Percentiles rank a stretch among this genome's conserved stretches.
phyloP scores from a whole-genome alignment of 169 alveolate species.

The Plasmodium coatneyi region DNA sequence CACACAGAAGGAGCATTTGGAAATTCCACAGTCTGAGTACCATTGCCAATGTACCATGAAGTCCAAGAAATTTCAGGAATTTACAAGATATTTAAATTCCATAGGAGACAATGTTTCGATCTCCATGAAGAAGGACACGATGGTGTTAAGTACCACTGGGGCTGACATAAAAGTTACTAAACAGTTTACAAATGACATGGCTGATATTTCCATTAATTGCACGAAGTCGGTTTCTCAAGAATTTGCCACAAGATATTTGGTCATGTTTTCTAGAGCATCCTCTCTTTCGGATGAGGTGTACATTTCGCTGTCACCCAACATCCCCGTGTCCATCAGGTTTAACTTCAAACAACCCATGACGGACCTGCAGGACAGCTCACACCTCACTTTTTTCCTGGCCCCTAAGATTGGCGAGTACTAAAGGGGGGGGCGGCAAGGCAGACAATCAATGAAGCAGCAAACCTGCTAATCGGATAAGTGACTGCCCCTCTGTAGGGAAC shows the following conservation, averaged over 20 bases:
- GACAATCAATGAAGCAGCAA: no score
- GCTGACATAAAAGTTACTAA: conserved; percentile 87
- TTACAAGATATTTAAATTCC: conserved; percentile 86
- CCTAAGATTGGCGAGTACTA: conserved; percentile 84
- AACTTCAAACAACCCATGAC: conserved; percentile 73
- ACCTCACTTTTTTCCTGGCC: conserved; percentile 83
- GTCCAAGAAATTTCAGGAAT: conserved; percentile 86
- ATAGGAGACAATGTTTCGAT: conserved; percentile 89
- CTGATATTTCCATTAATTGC: conserved; percentile 83
- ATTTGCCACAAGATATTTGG: conserved; percentile 88
- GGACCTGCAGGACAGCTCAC: conserved; percentile 43
- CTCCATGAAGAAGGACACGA: conserved; percentile 86
- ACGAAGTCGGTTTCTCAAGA: conserved; percentile 87
- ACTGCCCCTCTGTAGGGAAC: not conserved
- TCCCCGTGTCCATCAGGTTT: conserved; percentile 85
- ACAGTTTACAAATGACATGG: conserved; percentile 85
- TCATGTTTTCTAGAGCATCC: conserved; percentile 87
- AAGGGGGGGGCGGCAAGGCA: not conserved
- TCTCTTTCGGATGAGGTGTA: conserved; percentile 88
- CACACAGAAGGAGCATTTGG: conserved; percentile 87
- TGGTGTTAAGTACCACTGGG: conserved; percentile 87
- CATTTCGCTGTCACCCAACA: conserved; percentile 88
- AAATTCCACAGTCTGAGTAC: conserved; percentile 88
- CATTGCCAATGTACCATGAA: conserved; percentile 88
- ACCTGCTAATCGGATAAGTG: not conserved